These are phyloP conservation scores for Papiliotrema nemorosa DNA, from an alignment of 1,284 basidiomycete species.

Conservation along the genomic window DNA sequence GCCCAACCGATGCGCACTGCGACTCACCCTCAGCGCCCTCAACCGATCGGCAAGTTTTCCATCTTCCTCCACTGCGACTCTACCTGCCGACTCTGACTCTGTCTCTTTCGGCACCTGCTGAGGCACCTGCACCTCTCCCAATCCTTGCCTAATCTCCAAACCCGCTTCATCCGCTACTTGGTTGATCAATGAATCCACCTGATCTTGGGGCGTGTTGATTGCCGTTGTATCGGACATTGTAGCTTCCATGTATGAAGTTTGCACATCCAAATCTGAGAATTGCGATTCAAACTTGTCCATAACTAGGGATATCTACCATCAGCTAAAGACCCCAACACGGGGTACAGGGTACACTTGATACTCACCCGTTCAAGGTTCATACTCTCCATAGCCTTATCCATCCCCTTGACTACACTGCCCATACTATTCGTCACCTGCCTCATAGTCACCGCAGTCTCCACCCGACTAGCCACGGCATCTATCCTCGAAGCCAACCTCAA, in stretches of 20 bases:
- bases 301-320: constrained; percentile 81
- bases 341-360: constrained; percentile 10
- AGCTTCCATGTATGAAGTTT: constrained; percentile 97
- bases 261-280: constrained; percentile 95
- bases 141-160: constrained; percentile 88
- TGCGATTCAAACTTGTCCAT: constrained; percentile 99
- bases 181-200: constrained; percentile 86
- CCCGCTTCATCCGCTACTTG: constrained; percentile 97
- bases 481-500: constrained; percentile 83
- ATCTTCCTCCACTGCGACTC: constrained; percentile 36
- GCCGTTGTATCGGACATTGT: constrained; percentile 93
- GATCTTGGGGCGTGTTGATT: constrained; percentile 91
- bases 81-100: constrained; percentile 54
- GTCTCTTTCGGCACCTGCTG: constrained; percentile 43
- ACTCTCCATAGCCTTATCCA: constrained; percentile 98
- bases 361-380: constrained; percentile 96
- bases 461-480: constrained; percentile 92
- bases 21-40: constrained; percentile 43
- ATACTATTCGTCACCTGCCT: constrained; percentile 81
- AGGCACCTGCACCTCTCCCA: constrained; percentile 62
- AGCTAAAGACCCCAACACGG: neutral
- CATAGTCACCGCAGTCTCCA: constrained; percentile 99
- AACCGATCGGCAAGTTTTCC: constrained; percentile 37
- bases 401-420: constrained; percentile 92
- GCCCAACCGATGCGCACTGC: too few species aligned